Evolutionary conservation across 345 rosid species (phyloP).

Genomic region (Punica granatum): DNA sequence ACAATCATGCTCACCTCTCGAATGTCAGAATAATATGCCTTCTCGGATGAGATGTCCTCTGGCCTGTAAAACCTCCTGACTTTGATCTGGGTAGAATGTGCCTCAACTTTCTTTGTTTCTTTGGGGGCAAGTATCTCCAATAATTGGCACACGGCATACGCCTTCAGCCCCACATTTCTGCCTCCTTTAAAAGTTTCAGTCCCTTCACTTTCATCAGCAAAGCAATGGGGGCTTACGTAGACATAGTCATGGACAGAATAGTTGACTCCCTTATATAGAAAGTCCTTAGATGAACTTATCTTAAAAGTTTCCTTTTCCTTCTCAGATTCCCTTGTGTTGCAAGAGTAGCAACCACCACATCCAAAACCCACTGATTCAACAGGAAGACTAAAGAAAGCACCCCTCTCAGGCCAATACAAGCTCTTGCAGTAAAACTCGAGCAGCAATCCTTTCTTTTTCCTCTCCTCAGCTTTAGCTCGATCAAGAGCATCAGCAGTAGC

Average conservation of each 20-base stretch:
- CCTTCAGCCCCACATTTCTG: constrained; percentile 52
- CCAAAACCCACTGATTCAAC: constrained; percentile 33
- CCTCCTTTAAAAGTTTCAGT: constrained; percentile 40
- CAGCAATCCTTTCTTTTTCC: constrained; percentile 40
- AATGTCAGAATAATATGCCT: constrained; percentile 54
- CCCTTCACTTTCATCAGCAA: constrained; percentile 20
- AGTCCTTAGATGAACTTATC: constrained; percentile 22
- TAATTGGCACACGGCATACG: constrained; percentile 58
- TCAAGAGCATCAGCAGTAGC: constrained; percentile 32
- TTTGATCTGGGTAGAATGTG: constrained; percentile 32
- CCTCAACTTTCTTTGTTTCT: constrained; percentile 18
- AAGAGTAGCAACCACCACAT: constrained; percentile 44
- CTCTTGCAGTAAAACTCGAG: constrained; percentile 52
- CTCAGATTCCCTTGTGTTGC: constrained; percentile 30
- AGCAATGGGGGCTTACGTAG: constrained; percentile 35
- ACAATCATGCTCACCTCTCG: constrained; percentile 34
- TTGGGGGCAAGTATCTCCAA: constrained; percentile 34
- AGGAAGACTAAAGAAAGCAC: constrained; percentile 59
- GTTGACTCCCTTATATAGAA: constrained; percentile 28
- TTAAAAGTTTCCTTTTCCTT: constrained; percentile 23
- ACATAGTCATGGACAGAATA: constrained; percentile 45
- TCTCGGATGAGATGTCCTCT: constrained; percentile 60
- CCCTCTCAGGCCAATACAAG: constrained; percentile 52
- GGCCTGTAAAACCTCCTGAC: constrained; percentile 58
- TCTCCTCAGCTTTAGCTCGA: constrained; percentile 42